phyloP scores from a whole-genome alignment of 192 early-diverging fungal species.

The Backusella luteola region DNA sequence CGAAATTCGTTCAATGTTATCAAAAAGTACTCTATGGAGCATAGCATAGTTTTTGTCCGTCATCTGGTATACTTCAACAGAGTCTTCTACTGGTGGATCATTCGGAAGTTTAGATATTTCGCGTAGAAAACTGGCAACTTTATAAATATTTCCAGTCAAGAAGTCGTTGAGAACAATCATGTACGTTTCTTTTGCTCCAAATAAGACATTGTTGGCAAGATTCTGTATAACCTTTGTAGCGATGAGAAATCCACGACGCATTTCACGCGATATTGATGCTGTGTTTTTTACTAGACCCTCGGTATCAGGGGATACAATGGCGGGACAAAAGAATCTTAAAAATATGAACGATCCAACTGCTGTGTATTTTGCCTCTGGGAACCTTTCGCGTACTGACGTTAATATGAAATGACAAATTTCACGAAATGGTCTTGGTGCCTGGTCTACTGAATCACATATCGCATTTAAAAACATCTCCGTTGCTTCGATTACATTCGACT shows the following conservation, averaged over 20 bases:
- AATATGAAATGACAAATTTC: slow-evolving; percentile 66
- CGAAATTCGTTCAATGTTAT: slow-evolving; percentile 63
- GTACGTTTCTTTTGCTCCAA: slow-evolving; percentile 80
- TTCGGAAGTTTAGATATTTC: slow-evolving; percentile 48
- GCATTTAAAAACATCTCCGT: slow-evolving; percentile 66
- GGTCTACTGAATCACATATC: slow-evolving; percentile 56
- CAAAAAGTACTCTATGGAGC: slow-evolving; percentile 58
- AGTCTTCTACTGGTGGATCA: background rate
- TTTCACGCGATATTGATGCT: slow-evolving; percentile 53
- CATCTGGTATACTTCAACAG: slow-evolving; percentile 10
- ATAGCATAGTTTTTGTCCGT: slow-evolving; percentile 14
- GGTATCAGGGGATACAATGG: slow-evolving; percentile 77
- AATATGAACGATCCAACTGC: slow-evolving; percentile 86
- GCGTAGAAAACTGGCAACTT: slow-evolving; percentile 61
- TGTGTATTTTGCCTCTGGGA: slow-evolving; percentile 66
- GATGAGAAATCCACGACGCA: slow-evolving; percentile 76
- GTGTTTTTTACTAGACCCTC: slow-evolving; percentile 32
- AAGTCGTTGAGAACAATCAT: slow-evolving; percentile 80
- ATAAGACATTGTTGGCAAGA: slow-evolving; percentile 80
- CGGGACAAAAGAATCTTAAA: slow-evolving; percentile 81
- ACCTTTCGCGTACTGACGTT: slow-evolving; percentile 57
- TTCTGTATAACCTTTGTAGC: slow-evolving; percentile 86
- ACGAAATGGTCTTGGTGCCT: slow-evolving; percentile 58
- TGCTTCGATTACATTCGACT: slow-evolving; percentile 62
- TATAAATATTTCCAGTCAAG: slow-evolving; percentile 62